These are phyloP conservation scores for Termitomyces sp. DNA, from an alignment of 768 basidiomycete species.

Conservation along the genomic window DNA sequence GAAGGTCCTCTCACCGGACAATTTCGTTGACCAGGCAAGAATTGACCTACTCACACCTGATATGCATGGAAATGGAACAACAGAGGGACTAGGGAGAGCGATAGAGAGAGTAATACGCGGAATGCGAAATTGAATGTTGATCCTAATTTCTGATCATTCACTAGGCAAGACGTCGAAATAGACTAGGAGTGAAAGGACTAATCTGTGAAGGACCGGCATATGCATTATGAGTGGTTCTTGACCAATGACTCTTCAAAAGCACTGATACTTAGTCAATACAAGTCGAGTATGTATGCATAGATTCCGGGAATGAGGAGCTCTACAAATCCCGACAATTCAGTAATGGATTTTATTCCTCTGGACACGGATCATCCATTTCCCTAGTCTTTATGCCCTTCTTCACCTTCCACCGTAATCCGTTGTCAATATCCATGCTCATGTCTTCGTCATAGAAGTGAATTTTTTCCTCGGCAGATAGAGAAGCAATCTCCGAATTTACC, in stretches of 20 bases:
- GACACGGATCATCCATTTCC: background rate
- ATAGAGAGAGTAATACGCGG: slow-evolving; percentile 25
- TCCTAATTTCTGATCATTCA: background rate
- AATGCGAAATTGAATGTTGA: background rate
- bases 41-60: slow-evolving; percentile 32
- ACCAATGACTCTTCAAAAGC: too few species aligned
- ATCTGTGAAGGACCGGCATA: too few species aligned
- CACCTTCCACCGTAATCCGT: background rate
- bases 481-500: background rate
- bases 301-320: too few species aligned
- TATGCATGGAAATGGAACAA: slow-evolving; percentile 34
- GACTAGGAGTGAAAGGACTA: too few species aligned
- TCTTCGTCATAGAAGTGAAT: background rate
- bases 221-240: too few species aligned
- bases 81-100: slow-evolving; percentile 28
- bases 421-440: background rate
- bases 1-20: slow-evolving; percentile 27
- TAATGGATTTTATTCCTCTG: background rate
- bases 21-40: slow-evolving; percentile 16
- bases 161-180: background rate
- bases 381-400: background rate
- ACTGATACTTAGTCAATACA: too few species aligned
- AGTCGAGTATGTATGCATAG: too few species aligned
- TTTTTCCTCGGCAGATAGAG: background rate
- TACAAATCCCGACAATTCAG: too few species aligned